Base-by-base conservation (phyloP, 805 yeast species). In the Metschnikowia santaceciliae region DNA sequence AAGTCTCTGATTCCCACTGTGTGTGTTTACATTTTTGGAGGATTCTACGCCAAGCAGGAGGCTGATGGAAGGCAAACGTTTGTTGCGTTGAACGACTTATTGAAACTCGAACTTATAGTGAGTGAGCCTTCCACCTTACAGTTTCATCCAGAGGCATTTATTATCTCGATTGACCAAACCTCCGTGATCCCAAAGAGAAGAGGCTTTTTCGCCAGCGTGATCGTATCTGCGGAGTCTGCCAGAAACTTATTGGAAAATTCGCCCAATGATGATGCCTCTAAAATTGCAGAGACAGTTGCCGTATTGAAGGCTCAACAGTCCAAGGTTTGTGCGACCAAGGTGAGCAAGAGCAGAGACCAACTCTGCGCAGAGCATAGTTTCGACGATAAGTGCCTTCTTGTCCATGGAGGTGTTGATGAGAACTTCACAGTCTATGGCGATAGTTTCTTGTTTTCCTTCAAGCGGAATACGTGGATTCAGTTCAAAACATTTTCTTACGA, bases 381-480 rank as follows among this genome's bases (percentile, higher is more conserved):
- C 48, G 54, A 57, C 19, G 63, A 61, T 19, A 69, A 66, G 51
- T 65, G 68, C 11, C 60, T 72, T 13, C 30, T 74, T 11, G 55
- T 74, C 7, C 78, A 74, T 36, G 78, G 78, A 1, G 78, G 78
- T 2, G 67, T 70, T 43, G 64, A 67, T 50, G 69, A 69, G 15
- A 42, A 61, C 1, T 41, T 50, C 8, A 57, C 67, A 11, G 61
- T 64, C 2, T 72, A 64, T 49, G 61, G 70, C 46, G 74, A 71
- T 51, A 60, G 72, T 44, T 69, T 60, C 53, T 35, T 69, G 33
- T 72, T 67, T 55, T 51, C 58, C 6, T 73, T 74, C 48, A 62
- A 58, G 23, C 63, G 67, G 2, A 69, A 70, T 6, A 56, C 61
- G 40, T 74, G 77, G 77, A 63, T 60, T 39, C 53, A 56, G n/a